Percentiles rank a stretch among this genome's conserved stretches.
Conservation (phyloP, 2,329 filamentous ascomycete genomes). For the Penicillium hordei region DNA sequence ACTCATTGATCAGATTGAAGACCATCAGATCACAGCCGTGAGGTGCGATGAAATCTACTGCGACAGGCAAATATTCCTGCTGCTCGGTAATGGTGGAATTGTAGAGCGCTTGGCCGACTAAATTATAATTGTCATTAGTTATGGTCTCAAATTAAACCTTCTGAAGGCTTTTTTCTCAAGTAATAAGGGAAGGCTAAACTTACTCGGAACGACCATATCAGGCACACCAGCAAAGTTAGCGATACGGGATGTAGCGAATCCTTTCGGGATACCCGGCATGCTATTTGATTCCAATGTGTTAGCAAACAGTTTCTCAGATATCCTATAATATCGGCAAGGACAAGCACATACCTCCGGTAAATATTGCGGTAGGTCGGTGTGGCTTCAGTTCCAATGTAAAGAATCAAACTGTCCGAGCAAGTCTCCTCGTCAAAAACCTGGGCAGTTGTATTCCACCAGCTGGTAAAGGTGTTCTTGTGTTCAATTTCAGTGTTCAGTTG, state of each 20-base stretch:
- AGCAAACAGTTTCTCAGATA: background rate
- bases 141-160: background rate
- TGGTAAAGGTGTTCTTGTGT: background rate
- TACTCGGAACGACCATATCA: background rate
- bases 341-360: background rate
- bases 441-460: background rate
- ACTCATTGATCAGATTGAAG: constrained; percentile 53
- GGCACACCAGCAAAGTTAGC: background rate
- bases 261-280: background rate
- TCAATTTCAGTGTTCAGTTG: background rate
- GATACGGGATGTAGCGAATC: background rate
- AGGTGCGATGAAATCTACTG: constrained; percentile 58
- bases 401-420: background rate
- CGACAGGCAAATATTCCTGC: constrained; percentile 57
- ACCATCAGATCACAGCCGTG: constrained; percentile 63
- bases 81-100: constrained; percentile 40
- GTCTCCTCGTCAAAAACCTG: background rate
- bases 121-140: background rate
- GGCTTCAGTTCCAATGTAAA: background rate
- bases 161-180: background rate
- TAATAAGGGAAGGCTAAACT: background rate
- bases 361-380: background rate
- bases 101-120: constrained; percentile 38
- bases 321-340: too few species aligned
- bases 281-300: background rate